Conservation (phyloP, 139 green algal genomes). For the Zygnema cylindricum region DNA sequence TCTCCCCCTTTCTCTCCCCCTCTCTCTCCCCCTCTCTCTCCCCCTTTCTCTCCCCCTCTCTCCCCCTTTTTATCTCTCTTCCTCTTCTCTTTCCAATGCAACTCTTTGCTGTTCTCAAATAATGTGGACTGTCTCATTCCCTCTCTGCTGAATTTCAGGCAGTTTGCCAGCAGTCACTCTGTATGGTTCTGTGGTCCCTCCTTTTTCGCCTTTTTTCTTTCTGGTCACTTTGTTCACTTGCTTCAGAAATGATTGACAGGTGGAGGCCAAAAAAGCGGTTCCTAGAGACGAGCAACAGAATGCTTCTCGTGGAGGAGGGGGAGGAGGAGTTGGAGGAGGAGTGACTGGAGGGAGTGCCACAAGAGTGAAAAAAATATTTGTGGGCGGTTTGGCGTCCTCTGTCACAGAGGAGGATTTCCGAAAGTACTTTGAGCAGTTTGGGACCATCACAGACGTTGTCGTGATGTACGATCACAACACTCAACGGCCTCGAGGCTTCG, state of each 20-base stretch:
- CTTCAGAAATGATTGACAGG: too few species aligned
- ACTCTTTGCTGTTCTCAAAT: too few species aligned
- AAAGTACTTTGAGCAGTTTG: constrained; percentile 86
- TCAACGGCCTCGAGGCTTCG: constrained; percentile 90
- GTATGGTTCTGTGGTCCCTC: not conserved
- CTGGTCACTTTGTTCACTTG: constrained; percentile 7
- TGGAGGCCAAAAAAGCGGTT: constrained; percentile 94
- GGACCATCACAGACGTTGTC: constrained; percentile 82
- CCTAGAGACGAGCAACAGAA: constrained; percentile 84
- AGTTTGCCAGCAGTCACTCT: not conserved
- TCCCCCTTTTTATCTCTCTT: too few species aligned
- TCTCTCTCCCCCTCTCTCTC: too few species aligned
- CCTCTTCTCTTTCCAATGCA: too few species aligned
- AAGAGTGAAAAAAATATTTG: constrained; percentile 92
- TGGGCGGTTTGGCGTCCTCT: constrained; percentile 86
- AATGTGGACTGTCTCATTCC: not conserved
- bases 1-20: too few species aligned
- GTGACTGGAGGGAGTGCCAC: not conserved
- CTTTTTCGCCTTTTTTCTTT: not conserved
- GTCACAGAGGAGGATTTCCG: constrained; percentile 80
- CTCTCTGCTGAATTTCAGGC: not conserved
- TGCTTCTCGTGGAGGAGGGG: constrained; percentile 36
- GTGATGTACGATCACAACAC: constrained; percentile 97
- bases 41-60: too few species aligned
- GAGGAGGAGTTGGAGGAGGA: not conserved